Conservation (phyloP, 768 basidiomycete species). For the Holtermannia corniformis region DNA sequence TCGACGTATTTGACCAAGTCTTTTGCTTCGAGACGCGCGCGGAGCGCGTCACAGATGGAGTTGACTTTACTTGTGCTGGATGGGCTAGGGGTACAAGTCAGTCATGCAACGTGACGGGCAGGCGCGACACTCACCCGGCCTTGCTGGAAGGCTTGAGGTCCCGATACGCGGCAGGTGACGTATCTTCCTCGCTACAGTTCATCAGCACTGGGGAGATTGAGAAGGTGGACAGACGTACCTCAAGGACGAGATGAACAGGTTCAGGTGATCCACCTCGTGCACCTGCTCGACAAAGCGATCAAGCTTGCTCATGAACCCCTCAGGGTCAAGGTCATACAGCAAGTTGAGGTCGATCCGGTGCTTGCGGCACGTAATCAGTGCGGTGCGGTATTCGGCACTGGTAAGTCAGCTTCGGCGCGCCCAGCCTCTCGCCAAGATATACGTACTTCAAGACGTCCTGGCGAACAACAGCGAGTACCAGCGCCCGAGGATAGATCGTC, state of each 20-base stretch:
- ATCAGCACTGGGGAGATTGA: neutral
- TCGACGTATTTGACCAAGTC: conserved; percentile 76
- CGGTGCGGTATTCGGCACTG: conserved; percentile 71
- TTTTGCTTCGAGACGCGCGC: conserved; percentile 55
- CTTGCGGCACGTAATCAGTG: conserved; percentile 82
- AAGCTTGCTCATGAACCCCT: conserved; percentile 56
- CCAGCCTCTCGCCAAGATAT: neutral
- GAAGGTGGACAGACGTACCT: conserved; percentile 51
- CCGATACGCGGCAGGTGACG: conserved; percentile 35
- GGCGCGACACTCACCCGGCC: conserved; percentile 1
- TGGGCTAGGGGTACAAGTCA: neutral
- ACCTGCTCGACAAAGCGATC: conserved; percentile 71
- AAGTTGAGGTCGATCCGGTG: conserved; percentile 86
- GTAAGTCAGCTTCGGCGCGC: conserved; percentile 7
- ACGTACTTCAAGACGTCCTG: conserved; percentile 65
- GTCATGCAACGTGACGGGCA: neutral
- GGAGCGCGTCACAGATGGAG: conserved; percentile 66
- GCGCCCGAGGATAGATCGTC: conserved; percentile 81
- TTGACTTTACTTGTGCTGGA: conserved; percentile 47
- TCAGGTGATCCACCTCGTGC: conserved; percentile 80
- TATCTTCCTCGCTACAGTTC: conserved; percentile 29
- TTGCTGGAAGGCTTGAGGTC: conserved; percentile 5
- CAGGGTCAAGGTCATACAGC: conserved; percentile 71
- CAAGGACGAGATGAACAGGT: conserved; percentile 76
- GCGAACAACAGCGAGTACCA: conserved; percentile 77